Base-by-base conservation (phyloP, 345 rosid species). In the Eucalyptus polybractea region DNA sequence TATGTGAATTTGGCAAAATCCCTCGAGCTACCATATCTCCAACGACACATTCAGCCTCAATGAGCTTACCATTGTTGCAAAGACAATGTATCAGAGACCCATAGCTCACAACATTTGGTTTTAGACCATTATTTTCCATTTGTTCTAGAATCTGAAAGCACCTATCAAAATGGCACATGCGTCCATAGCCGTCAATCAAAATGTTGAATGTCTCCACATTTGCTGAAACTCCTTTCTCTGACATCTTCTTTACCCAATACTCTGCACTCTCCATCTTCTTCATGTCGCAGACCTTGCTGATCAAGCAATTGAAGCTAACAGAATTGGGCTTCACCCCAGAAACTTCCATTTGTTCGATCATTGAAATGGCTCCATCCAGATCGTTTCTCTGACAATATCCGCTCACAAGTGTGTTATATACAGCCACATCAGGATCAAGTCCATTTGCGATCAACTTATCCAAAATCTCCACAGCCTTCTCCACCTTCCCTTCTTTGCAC, bases 81-180 rank as follows among this genome's bases (percentile, higher is more conserved):
- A 97, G 91, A 90, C 95, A 90, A 85, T 97, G 92, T 88, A 97
- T 94, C 45, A 97, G 94, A 87, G 95, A 94, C 31, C 98, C 97
- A 80, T 94, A 97, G 91, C 94, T 96, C 72, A 92, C 92, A 44
- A 92, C 96, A 96, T 95, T 95, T 4, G 98, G 97, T 90, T 92
- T 94, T 25, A 86, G 62, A 81, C 95, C 94, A 16, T 89, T 86
- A 42, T 90, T 90, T 91, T 95, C 99, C 99, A 97, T 97, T 89
- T 94, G 96, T 92, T 95, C 97, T 50, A 96, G 95, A 91, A 95
- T 69, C 88, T 93, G 93, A 65, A 97, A 95, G 90, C 98, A 97
- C 92, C 91, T 94, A 47, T 94, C 96, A 44, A 94, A 95, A 87
- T 65, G 86, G 91, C 94, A 49, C 89, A 93, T 90, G 88, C 89